Base-by-base conservation (phyloP, 2,329 filamentous ascomycete species). In the Nothopassalora personata region DNA sequence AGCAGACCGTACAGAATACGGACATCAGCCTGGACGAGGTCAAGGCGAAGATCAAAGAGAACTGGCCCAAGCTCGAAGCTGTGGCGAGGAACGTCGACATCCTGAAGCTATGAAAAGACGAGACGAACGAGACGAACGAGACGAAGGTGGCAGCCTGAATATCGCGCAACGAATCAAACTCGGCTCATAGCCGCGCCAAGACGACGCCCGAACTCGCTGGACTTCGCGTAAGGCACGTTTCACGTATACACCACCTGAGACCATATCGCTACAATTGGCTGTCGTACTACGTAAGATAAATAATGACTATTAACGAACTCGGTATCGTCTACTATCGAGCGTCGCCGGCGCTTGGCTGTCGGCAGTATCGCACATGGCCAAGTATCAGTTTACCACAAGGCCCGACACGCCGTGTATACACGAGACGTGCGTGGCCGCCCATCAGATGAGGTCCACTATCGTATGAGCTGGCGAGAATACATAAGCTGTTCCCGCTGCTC, bases 51-150 rank as follows among this genome's bases (percentile, higher is more conserved):
- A 58, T 67, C 28, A 62, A 63, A 23, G 83, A 87, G 73, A 81
- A 83, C 63, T 76, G 85, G 65, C 87, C 86, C 10, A 68, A 68
- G 59, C 55, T 68, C 45, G 66, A 68, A 50, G 66, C 65, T 27
- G 65, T 68, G 45, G 66, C 66, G 8, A 64, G 60, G 19, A 67
- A 60, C 46, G 65, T 67, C 1, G 66, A 68, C 79, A 80, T 67
- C 69, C 73, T 30, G 70, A 68, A 63, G 53, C 50, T 66, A 19
- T 51, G 28, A 34, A 11, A 30, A 3, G 19, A 9, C 5, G 10
- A 28, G 19, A 5, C 2, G 3, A 5, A 49, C 27, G 46, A 49
- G 7, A 7, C 1, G 15, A n/a, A 5, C 13, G 18, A 6, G 2
- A n/a, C 15, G 4, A 43, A 18, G 13, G 1, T 18, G 18, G n/a